phyloP scores from a whole-genome alignment of 2,329 filamentous ascomycete species.

The Botrytis paeoniae region DNA sequence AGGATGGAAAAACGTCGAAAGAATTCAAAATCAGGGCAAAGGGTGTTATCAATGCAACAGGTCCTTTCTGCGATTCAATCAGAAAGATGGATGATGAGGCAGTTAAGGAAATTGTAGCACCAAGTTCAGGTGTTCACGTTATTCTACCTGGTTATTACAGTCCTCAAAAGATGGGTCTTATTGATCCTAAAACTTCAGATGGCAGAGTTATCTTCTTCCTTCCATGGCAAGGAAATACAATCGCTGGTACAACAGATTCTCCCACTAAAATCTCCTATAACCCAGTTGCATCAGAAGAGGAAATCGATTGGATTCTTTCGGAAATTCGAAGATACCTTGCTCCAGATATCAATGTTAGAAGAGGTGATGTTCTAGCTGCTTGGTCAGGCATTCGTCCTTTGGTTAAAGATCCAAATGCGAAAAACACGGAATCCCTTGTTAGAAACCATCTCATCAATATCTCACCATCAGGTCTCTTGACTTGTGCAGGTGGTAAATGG shows the following conservation, averaged over 20 bases:
- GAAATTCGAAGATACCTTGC: conserved; percentile 81
- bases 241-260: conserved; percentile 83
- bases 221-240: conserved; percentile 90
- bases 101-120: conserved; percentile 76
- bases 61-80: conserved; percentile 82
- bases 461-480: conserved; percentile 76
- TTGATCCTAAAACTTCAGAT: conserved; percentile 83
- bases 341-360: conserved; percentile 79
- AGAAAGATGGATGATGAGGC: conserved; percentile 76
- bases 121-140: conserved; percentile 81
- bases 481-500: conserved; percentile 88
- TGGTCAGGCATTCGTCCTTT: conserved; percentile 87
- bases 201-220: conserved; percentile 91
- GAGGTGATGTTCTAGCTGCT: conserved; percentile 82
- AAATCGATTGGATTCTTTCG: conserved; percentile 83
- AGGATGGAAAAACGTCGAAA: conserved; percentile 58
- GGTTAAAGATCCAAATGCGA: conserved; percentile 80
- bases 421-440: conserved; percentile 82
- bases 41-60: conserved; percentile 84
- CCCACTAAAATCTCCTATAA: conserved; percentile 69
- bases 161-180: conserved; percentile 80
- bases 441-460: conserved; percentile 81
- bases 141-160: conserved; percentile 85
- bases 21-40: conserved; percentile 73
- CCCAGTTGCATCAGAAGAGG: conserved; percentile 75